Percentiles rank a stretch among this genome's conserved stretches.
These are phyloP conservation scores for Daldinia loculata DNA, from an alignment of 495 filamentous ascomycete genomes.

Conservation along the genomic window DNA sequence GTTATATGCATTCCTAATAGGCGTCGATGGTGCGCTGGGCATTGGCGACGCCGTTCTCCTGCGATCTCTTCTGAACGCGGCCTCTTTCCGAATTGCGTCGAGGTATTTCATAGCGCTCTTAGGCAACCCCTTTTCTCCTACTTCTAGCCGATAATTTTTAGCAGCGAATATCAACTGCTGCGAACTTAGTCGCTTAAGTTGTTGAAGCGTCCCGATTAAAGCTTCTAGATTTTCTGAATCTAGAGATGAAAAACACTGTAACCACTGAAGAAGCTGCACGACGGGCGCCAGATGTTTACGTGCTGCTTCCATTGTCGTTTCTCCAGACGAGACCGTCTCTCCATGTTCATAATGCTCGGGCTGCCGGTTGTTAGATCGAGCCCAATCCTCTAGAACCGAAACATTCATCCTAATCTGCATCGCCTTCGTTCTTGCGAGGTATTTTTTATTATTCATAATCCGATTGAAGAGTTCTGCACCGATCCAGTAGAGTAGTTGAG, in stretches of 20 bases:
- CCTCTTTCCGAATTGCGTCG: slow-evolving; percentile 77
- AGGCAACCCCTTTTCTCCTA: slow-evolving; percentile 89
- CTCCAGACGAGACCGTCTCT: slow-evolving; percentile 84
- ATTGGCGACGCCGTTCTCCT: slow-evolving; percentile 51
- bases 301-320: slow-evolving; percentile 82
- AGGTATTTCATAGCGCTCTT: slow-evolving; percentile 90
- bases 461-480: slow-evolving; percentile 97
- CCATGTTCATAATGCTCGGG: slow-evolving; percentile 97
- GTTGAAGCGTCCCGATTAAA: slow-evolving; percentile 83
- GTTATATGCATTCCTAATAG: slow-evolving; percentile 48
- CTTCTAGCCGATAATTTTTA: slow-evolving; percentile 92
- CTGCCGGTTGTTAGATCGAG: slow-evolving; percentile 87
- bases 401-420: slow-evolving; percentile 99
- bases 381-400: slow-evolving; percentile 95
- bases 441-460: slow-evolving; percentile 93
- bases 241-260: slow-evolving; percentile 95
- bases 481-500: slow-evolving; percentile 96
- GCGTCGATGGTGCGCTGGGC: slow-evolving; percentile 51
- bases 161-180: slow-evolving; percentile 92
- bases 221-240: slow-evolving; percentile 87
- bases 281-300: slow-evolving; percentile 86
- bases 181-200: slow-evolving; percentile 82
- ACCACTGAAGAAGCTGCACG: slow-evolving; percentile 95
- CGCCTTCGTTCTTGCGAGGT: slow-evolving; percentile 94
- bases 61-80: slow-evolving; percentile 62